These are phyloP conservation scores for Hirsutella rhossiliensis DNA, from an alignment of 2,329 filamentous ascomycete species.

Conservation along the genomic window DNA sequence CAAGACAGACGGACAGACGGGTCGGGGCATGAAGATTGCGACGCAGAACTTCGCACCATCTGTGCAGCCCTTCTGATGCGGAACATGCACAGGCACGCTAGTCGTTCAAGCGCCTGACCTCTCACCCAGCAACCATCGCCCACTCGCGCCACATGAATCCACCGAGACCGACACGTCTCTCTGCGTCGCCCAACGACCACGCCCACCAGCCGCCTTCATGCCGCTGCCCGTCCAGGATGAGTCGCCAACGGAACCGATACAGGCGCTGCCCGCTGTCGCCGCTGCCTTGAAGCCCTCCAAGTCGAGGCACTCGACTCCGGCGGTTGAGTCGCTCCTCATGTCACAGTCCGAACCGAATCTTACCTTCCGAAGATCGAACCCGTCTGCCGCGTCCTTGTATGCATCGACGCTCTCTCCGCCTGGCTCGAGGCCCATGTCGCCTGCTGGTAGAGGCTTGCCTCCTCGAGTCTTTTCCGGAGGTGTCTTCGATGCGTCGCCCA, in stretches of 20 bases:
- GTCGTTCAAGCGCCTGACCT: not conserved
- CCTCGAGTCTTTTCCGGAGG: conserved; percentile 46
- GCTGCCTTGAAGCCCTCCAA: conserved; percentile 48
- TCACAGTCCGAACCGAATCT: conserved; percentile 41
- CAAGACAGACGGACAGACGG: too few species aligned
- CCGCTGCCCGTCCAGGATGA: conserved; percentile 54
- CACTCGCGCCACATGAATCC: conserved; percentile 8
- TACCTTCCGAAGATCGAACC: conserved; percentile 41
- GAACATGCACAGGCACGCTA: conserved; percentile 2
- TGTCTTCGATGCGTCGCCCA: conserved; percentile 37
- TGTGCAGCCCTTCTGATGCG: not conserved
- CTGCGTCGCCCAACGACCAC: conserved; percentile 2
- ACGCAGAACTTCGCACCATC: not conserved
- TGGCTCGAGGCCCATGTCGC: conserved; percentile 56
- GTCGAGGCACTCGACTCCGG: conserved; percentile 44
- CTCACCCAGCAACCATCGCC: not conserved
- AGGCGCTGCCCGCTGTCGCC: conserved; percentile 55
- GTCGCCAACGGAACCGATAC: conserved; percentile 53
- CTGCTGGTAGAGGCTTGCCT: conserved; percentile 46
- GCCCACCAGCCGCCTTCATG: conserved; percentile 40
- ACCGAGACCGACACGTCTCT: not conserved
- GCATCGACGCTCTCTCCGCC: conserved; percentile 56
- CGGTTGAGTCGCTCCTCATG: conserved; percentile 31
- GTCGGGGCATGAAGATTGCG: not conserved
- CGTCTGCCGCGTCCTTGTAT: conserved; percentile 49